These are phyloP conservation scores for Abrus precatorius DNA, from an alignment of 306 rosid species.

Conservation along the genomic window DNA sequence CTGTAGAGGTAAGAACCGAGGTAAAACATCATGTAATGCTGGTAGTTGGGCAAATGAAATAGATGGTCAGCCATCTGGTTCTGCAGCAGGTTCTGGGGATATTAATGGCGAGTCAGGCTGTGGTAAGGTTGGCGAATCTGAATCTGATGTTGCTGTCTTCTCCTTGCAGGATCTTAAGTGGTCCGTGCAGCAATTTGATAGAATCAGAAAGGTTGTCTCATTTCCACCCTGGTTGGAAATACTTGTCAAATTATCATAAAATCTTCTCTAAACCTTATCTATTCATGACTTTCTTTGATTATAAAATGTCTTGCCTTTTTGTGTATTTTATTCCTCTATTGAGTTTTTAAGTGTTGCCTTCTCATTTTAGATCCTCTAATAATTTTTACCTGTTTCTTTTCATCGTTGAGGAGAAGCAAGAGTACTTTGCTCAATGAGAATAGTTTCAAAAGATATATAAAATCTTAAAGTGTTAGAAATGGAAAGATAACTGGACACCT, in stretches of 20 bases:
- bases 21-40: constrained; percentile 63
- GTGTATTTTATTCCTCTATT: constrained; percentile 1
- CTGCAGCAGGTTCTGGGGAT: constrained; percentile 59
- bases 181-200: constrained; percentile 68
- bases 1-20: constrained; percentile 74
- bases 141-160: constrained; percentile 56
- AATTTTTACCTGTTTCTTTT: constrained; percentile 15
- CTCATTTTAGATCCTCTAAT: constrained; percentile 11
- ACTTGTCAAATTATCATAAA: constrained; percentile 16
- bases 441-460: not conserved
- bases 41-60: constrained; percentile 71
- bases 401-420: constrained; percentile 2
- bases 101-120: constrained; percentile 60
- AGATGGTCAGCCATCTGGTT: constrained; percentile 70
- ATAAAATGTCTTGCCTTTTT: constrained; percentile 20
- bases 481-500: constrained; percentile 11
- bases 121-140: constrained; percentile 66
- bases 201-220: constrained; percentile 67
- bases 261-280: constrained; percentile 20
- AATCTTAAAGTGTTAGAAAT: constrained; percentile 3
- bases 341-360: constrained; percentile 10
- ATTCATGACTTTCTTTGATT: constrained; percentile 23
- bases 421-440: constrained; percentile 21
- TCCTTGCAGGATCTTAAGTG: constrained; percentile 70
- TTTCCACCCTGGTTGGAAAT: constrained; percentile 33